phyloP scores from a whole-genome alignment of 2,329 filamentous ascomycete species.

The Cercospora canescens region DNA sequence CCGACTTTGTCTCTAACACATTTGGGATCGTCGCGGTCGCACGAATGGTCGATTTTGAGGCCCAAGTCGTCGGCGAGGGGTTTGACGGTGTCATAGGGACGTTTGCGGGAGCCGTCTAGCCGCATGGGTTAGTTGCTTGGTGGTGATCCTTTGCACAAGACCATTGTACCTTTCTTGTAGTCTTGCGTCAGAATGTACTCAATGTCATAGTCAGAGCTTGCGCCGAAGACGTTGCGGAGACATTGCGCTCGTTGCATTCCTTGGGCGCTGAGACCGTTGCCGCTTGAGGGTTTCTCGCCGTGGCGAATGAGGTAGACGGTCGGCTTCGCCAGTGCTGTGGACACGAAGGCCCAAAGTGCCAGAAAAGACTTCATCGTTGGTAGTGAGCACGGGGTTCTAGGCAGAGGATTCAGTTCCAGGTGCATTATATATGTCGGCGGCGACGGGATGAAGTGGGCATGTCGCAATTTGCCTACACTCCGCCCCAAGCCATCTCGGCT shows the following conservation, averaged over 20 bases:
- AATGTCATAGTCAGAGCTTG: constrained; percentile 55
- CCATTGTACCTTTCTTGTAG: constrained; percentile 50
- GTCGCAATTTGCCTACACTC: not conserved
- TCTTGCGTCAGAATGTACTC: constrained; percentile 59
- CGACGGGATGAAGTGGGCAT: not conserved
- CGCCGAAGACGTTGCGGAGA: constrained; percentile 58
- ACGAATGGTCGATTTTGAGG: constrained; percentile 56
- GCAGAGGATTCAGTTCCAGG: too few species aligned
- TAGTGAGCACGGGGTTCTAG: not conserved
- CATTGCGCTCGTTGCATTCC: constrained; percentile 61
- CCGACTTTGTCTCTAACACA: constrained; percentile 55
- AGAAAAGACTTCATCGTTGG: constrained; percentile 23
- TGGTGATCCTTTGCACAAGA: too few species aligned
- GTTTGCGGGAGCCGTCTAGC: constrained; percentile 52
- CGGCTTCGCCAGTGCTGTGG: constrained; percentile 35
- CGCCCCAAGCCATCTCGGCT: not conserved
- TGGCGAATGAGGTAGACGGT: constrained; percentile 65
- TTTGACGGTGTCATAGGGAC: constrained; percentile 59
- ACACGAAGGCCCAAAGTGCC: constrained; percentile 15
- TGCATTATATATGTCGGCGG: not conserved
- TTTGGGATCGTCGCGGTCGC: constrained; percentile 55
- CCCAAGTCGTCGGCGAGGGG: constrained; percentile 59
- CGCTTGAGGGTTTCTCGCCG: constrained; percentile 59
- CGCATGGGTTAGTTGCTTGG: not conserved
- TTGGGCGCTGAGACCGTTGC: constrained; percentile 51